Evolutionary conservation across 768 basidiomycete genomes (phyloP).

Genomic region (Hemileccinum rubropunctum): DNA sequence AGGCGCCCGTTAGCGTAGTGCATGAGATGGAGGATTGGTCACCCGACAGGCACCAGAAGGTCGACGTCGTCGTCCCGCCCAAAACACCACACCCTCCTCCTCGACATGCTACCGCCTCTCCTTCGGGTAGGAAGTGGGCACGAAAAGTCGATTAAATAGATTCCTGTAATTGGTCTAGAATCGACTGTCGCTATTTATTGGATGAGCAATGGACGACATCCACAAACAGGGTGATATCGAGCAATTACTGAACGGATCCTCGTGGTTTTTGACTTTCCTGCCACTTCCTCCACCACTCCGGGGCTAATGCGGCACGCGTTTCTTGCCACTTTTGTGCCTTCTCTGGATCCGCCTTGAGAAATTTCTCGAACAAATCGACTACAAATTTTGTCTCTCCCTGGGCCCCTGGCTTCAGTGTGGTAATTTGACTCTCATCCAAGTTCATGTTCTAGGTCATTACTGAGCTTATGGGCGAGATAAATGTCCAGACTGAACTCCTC

Average conservation of each 20-base stretch:
- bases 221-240: not conserved
- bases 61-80: slow-evolving; percentile 45
- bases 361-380: slow-evolving; percentile 19
- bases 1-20: slow-evolving; percentile 14
- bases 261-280: slow-evolving; percentile 19
- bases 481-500: not conserved
- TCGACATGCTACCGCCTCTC: slow-evolving; percentile 39
- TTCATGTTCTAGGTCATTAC: slow-evolving; percentile 15
- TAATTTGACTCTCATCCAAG: slow-evolving; percentile 12
- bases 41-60: slow-evolving; percentile 26
- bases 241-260: slow-evolving; percentile 2
- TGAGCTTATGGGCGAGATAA: not conserved
- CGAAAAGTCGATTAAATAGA: slow-evolving; percentile 64
- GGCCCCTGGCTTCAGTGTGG: slow-evolving; percentile 6
- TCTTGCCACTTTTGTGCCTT: slow-evolving; percentile 22
- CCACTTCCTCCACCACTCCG: slow-evolving; percentile 34
- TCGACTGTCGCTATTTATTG: slow-evolving; percentile 19
- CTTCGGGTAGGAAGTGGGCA: slow-evolving; percentile 65
- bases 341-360: slow-evolving; percentile 25
- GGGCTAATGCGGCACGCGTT: slow-evolving; percentile 19
- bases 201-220: not conserved
- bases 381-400: slow-evolving; percentile 15
- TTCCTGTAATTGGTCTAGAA: slow-evolving; percentile 14
- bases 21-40: slow-evolving; percentile 31
- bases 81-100: slow-evolving; percentile 44